Evolutionary conservation across 495 filamentous ascomycete genomes (phyloP).

Genomic region (Hyaloscypha hepaticicola): DNA sequence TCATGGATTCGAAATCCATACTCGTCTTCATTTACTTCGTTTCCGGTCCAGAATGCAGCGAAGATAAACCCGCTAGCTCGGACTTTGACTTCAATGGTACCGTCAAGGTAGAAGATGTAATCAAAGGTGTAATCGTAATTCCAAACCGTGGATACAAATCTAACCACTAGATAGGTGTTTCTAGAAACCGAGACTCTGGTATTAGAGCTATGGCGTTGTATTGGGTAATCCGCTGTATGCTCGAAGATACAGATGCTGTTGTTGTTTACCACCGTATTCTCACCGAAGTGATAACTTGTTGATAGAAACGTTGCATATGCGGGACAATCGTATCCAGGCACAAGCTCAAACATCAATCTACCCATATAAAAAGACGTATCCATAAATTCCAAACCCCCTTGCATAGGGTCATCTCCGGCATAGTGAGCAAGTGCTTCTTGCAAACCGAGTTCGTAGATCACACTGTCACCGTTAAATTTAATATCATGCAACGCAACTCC

Average conservation of each 20-base stretch:
- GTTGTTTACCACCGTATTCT: slow-evolving; percentile 41
- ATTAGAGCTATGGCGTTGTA: slow-evolving; percentile 43
- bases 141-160: slow-evolving; percentile 50
- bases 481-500: slow-evolving; percentile 50
- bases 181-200: slow-evolving; percentile 41
- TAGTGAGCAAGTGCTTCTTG: slow-evolving; percentile 58
- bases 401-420: slow-evolving; percentile 49
- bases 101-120: slow-evolving; percentile 57
- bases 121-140: slow-evolving; percentile 50
- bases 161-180: slow-evolving; percentile 46
- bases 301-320: slow-evolving; percentile 48
- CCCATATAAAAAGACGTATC: slow-evolving; percentile 51
- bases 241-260: slow-evolving; percentile 54
- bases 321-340: slow-evolving; percentile 53
- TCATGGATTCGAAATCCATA: slow-evolving; percentile 59
- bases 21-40: slow-evolving; percentile 36
- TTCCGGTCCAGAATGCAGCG: slow-evolving; percentile 49
- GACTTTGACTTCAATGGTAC: slow-evolving; percentile 53
- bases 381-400: slow-evolving; percentile 42
- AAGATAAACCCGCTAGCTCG: slow-evolving; percentile 59
- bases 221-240: slow-evolving; percentile 42
- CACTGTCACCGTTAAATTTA: slow-evolving; percentile 49
- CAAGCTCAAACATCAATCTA: slow-evolving; percentile 43
- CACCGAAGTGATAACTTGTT: slow-evolving; percentile 37
- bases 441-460: slow-evolving; percentile 55